phyloP scores from a whole-genome alignment of 2,329 filamentous ascomycete genomes.

The Trichoderma sp. region DNA sequence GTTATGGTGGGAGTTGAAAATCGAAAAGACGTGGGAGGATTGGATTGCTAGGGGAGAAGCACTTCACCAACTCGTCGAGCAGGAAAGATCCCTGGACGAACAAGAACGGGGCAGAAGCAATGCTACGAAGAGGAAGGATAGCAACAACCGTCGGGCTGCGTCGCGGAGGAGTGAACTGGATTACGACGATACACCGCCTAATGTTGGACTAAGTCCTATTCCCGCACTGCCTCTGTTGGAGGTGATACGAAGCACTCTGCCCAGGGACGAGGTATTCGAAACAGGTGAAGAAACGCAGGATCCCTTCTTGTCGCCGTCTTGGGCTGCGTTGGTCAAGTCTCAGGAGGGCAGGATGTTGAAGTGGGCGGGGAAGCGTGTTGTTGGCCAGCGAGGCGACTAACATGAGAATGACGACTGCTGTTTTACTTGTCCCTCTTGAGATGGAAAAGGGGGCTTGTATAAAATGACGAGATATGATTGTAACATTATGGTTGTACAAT shows the following conservation, averaged over 20 bases:
- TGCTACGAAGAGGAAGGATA: neutral
- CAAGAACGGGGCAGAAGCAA: conserved; percentile 26
- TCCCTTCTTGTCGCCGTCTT: conserved; percentile 24
- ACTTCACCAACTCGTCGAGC: conserved; percentile 42
- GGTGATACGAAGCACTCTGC: conserved; percentile 4
- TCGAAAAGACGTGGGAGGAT: conserved; percentile 40
- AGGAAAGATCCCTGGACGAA: conserved; percentile 38
- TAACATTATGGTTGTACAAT: neutral
- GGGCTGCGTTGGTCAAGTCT: conserved; percentile 22
- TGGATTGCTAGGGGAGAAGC: conserved; percentile 45
- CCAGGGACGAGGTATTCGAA: neutral
- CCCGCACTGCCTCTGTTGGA: neutral
- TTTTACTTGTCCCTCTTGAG: neutral
- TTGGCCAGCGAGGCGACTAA: neutral
- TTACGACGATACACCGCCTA: conserved; percentile 11
- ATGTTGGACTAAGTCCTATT: conserved; percentile 12
- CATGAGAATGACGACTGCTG: neutral
- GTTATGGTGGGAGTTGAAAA: conserved; percentile 35
- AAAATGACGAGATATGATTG: neutral
- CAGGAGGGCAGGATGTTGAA: conserved; percentile 16
- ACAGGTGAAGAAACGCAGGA: conserved; percentile 10
- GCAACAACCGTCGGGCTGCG: neutral
- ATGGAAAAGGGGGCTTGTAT: neutral
- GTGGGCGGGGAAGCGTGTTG: conserved; percentile 5
- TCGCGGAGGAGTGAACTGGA: neutral